Base-by-base conservation (phyloP, 805 yeast genomes). In the Danielia reshetovae region DNA sequence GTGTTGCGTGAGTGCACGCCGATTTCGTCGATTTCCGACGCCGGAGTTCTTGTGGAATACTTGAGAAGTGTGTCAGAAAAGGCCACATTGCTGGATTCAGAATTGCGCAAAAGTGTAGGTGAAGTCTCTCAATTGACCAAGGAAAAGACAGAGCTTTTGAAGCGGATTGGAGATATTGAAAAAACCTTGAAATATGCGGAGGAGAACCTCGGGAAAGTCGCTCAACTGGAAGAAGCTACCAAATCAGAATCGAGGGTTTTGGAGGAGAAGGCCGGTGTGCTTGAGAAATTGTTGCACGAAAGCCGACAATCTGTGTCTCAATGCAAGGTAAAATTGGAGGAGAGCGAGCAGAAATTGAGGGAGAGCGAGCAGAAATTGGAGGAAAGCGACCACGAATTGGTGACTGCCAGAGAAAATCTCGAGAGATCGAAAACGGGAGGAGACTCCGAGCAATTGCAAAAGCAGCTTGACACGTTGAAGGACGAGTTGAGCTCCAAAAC, bases 1-100 rank as follows among this genome's bases (percentile, higher is more conserved):
- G 74, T 83, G 10, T 61, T 90, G 39, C 69, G 75, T 33, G 97
- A 90, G 49, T 61, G 75, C 44, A 89, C 97, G 0, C 97, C 97
- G 0, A 72, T 85, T 32, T 71, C 84, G 1, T 73, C 81, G 23
- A 76, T 93, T 15, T 63, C 81, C 1, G 96, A 90, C 51, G 76
- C 82, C 2, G 85, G 77, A 7, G 65, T 75, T 6, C 63, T 90
- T 25, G 76, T 79, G 22, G 87, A 81, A 26, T 89, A 80, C 56
- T 68, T 90, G 32, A 66, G 70, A 24, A 79, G 84, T 19, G 55
- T 85, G 32, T 72, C 71, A 14, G 68, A 75, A 32, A 83, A 84
- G 50, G 77, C 74, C 21, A 65, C 65, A 2, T 55, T 89, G 61
- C 65, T 82, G 38, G 77, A 72, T 45, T 72, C 68, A 2, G 97